phyloP scores from a whole-genome alignment of 169 alveolate species.

The Plasmodium vinckei region DNA sequence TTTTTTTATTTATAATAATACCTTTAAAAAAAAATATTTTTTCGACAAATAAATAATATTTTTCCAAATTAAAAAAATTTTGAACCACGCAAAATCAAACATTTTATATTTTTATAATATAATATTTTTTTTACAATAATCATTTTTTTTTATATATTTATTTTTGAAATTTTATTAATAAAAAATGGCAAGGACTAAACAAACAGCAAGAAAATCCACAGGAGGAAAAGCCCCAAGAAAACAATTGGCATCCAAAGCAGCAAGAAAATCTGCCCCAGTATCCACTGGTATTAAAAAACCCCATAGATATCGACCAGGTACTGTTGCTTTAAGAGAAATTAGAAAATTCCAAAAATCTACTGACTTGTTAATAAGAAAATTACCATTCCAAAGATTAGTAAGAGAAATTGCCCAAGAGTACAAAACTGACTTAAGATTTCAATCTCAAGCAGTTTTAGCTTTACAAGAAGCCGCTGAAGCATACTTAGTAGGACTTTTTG shows the following conservation, averaged over 20 bases:
- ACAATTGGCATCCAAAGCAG: conserved; percentile 98
- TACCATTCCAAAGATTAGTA: conserved; percentile 97
- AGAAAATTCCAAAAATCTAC: conserved; percentile 96
- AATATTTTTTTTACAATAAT: not conserved
- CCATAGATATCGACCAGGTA: conserved; percentile 99
- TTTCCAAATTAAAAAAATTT: not conserved
- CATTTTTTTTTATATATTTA: conserved; percentile 8
- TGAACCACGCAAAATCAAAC: not conserved
- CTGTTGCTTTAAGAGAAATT: conserved; percentile 98
- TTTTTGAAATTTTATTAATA: conserved; percentile 5
- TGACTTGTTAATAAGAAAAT: conserved; percentile 94
- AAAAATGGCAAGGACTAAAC: conserved; percentile 98
- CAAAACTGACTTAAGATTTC: conserved; percentile 95
- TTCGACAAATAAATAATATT: conserved; percentile 1
- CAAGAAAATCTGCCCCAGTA: conserved; percentile 98
- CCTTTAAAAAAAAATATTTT: not conserved
- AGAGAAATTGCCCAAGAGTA: conserved; percentile 97
- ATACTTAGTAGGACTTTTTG: conserved; percentile 98
- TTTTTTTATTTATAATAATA: too few relatives aligned
- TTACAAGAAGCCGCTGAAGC: conserved; percentile 99
- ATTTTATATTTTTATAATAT: not conserved
- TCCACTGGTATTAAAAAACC: conserved; percentile 98
- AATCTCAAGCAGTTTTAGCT: conserved; percentile 95
- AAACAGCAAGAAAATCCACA: conserved; percentile 98
- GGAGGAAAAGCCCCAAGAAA: conserved; percentile 99